Evolutionary conservation across 1,139 yeast genomes (phyloP).

Genomic region (Yamadazyma mexicana): DNA sequence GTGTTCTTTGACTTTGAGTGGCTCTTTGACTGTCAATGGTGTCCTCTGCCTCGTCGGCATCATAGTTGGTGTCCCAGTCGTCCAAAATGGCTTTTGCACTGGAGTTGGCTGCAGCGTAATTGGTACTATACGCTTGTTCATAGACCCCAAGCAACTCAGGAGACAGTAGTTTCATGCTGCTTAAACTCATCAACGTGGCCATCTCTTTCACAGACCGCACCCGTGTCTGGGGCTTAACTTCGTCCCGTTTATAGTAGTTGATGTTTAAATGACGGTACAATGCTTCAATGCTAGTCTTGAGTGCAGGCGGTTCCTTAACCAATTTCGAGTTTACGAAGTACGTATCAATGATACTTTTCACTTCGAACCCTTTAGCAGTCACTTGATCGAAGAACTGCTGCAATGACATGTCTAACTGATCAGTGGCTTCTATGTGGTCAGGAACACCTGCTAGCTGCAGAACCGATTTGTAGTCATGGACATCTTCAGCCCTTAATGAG

Average conservation of each 20-base stretch:
- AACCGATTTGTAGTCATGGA: slow-evolving; percentile 12
- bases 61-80: slow-evolving; percentile 25
- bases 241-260: slow-evolving; percentile 10
- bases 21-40: slow-evolving; percentile 6
- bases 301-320: slow-evolving; percentile 4
- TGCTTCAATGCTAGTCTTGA: slow-evolving; percentile 9
- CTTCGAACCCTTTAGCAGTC: slow-evolving; percentile 23
- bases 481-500: background rate
- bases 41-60: slow-evolving; percentile 8
- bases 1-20: background rate
- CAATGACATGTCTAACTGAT: slow-evolving; percentile 53
- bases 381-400: slow-evolving; percentile 44
- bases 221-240: slow-evolving; percentile 17
- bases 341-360: slow-evolving; percentile 10
- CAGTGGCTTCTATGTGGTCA: slow-evolving; percentile 25
- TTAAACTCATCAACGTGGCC: slow-evolving; percentile 23
- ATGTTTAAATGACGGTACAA: slow-evolving; percentile 9
- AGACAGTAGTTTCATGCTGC: slow-evolving; percentile 26
- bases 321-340: slow-evolving; percentile 6
- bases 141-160: slow-evolving; percentile 7
- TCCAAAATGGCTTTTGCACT: slow-evolving; percentile 23
- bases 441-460: slow-evolving; percentile 13
- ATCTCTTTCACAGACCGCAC: slow-evolving; percentile 16
- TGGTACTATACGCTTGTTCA: slow-evolving; percentile 12
- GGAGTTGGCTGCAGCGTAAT: slow-evolving; percentile 17